A percentile compares a stretch with the other conserved stretches of the same genome.
Evolutionary conservation across 1,284 basidiomycete species (phyloP).

Genomic region (Cerrena zonata): DNA sequence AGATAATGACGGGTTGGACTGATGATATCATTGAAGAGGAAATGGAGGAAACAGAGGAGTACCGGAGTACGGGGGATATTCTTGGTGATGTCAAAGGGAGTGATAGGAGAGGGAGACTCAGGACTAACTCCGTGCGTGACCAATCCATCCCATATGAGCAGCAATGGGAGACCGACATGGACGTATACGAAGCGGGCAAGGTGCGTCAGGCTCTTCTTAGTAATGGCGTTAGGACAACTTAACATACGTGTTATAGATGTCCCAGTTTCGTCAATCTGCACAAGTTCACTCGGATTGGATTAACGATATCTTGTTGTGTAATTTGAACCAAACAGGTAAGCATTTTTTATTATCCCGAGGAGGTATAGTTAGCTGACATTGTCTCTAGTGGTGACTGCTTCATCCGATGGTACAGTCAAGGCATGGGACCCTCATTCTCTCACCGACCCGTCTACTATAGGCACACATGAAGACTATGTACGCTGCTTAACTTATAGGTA

Average conservation of each 20-base stretch:
- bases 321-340: slow-evolving; percentile 83
- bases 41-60: slow-evolving; percentile 44
- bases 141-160: slow-evolving; percentile 58
- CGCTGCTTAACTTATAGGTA: slow-evolving; percentile 78
- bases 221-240: background rate
- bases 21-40: slow-evolving; percentile 66
- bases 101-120: slow-evolving; percentile 19
- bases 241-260: slow-evolving; percentile 32
- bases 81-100: slow-evolving; percentile 61
- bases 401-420: slow-evolving; percentile 91
- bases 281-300: slow-evolving; percentile 94
- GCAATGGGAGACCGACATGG: slow-evolving; percentile 72
- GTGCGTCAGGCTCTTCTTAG: slow-evolving; percentile 33
- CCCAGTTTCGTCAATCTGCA: slow-evolving; percentile 74
- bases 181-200: slow-evolving; percentile 38
- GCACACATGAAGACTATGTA: slow-evolving; percentile 90
- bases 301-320: slow-evolving; percentile 90
- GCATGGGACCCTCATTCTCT: slow-evolving; percentile 85
- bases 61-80: slow-evolving; percentile 63
- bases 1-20: slow-evolving; percentile 74
- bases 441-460: slow-evolving; percentile 65
- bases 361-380: background rate
- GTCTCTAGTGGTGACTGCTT: slow-evolving; percentile 78
- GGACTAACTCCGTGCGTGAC: slow-evolving; percentile 23
- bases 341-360: background rate